These are phyloP conservation scores for Pogostemon cablin DNA, from an alignment of 257 asterid genomes.

Conservation along the genomic window DNA sequence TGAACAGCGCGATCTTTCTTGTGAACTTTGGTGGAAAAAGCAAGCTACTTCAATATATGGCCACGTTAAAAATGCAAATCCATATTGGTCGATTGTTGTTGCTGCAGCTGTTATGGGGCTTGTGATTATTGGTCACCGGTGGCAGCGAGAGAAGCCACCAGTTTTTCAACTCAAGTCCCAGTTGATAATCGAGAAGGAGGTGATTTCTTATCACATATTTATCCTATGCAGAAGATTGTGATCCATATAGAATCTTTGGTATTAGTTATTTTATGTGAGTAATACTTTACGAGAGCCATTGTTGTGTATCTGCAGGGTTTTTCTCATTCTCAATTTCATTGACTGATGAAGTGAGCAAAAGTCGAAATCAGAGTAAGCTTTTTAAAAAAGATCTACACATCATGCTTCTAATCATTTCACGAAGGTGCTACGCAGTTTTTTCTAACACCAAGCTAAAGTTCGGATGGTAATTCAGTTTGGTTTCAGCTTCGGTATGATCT, in stretches of 20 bases:
- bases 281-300: background rate
- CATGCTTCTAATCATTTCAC: background rate
- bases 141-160: constrained; percentile 75
- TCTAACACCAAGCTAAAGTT: background rate
- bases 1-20: constrained; percentile 46
- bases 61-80: constrained; percentile 64
- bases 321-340: constrained; percentile 4
- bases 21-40: constrained; percentile 89
- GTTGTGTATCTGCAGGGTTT: constrained; percentile 18
- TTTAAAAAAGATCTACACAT: background rate
- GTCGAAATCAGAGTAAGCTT: background rate
- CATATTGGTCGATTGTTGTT: constrained; percentile 73
- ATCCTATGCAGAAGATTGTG: background rate
- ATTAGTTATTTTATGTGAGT: background rate
- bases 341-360: background rate
- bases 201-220: constrained; percentile 16
- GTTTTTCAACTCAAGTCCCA: constrained; percentile 61
- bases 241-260: background rate
- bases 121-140: constrained; percentile 73
- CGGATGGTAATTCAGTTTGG: constrained; percentile 2
- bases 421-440: constrained; percentile 11
- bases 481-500: constrained; percentile 17
- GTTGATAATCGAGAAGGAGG: constrained; percentile 52
- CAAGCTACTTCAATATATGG: constrained; percentile 56
- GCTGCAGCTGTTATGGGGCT: constrained; percentile 86